Percentiles rank a stretch among this genome's conserved stretches.
Evolutionary conservation across 352 stramenopile species (phyloP).

Genomic region (Phytophthora podocarpi): DNA sequence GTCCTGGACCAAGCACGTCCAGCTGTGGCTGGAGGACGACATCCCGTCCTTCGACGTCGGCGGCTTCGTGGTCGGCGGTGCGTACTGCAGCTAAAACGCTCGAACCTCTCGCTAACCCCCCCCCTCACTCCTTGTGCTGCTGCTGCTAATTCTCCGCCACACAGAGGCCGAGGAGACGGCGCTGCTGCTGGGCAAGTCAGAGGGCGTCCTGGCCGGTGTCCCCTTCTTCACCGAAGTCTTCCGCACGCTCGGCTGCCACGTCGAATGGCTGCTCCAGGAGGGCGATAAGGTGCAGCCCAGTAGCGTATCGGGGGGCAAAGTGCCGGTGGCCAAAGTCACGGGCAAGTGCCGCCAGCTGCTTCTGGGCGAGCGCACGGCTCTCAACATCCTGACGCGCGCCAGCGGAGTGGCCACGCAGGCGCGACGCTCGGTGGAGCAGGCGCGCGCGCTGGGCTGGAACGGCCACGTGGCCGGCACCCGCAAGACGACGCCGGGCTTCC

Average conservation of each 20-base stretch:
- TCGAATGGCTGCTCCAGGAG: slow-evolving; percentile 91
- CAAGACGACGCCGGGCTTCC: slow-evolving; percentile 99
- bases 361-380: slow-evolving; percentile 95
- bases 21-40: slow-evolving; percentile 97
- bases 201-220: slow-evolving; percentile 93
- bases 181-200: slow-evolving; percentile 92
- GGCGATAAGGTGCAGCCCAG: slow-evolving; percentile 57
- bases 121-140: neutral
- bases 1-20: slow-evolving; percentile 87
- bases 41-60: slow-evolving; percentile 97
- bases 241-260: slow-evolving; percentile 85
- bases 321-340: slow-evolving; percentile 93
- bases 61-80: slow-evolving; percentile 96
- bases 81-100: neutral
- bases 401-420: slow-evolving; percentile 95
- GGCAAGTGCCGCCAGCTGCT: slow-evolving; percentile 95
- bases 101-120: neutral
- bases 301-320: slow-evolving; percentile 67
- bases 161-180: slow-evolving; percentile 80
- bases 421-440: slow-evolving; percentile 65
- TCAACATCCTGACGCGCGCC: slow-evolving; percentile 97
- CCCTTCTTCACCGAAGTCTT: slow-evolving; percentile 98
- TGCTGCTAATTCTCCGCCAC: neutral
- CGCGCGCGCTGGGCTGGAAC: slow-evolving; percentile 82
- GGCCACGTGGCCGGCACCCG: slow-evolving; percentile 96